A percentile compares a stretch with the other conserved stretches of the same genome.
Conservation (phyloP, 768 basidiomycete species). For the Leccinellum luteum region DNA sequence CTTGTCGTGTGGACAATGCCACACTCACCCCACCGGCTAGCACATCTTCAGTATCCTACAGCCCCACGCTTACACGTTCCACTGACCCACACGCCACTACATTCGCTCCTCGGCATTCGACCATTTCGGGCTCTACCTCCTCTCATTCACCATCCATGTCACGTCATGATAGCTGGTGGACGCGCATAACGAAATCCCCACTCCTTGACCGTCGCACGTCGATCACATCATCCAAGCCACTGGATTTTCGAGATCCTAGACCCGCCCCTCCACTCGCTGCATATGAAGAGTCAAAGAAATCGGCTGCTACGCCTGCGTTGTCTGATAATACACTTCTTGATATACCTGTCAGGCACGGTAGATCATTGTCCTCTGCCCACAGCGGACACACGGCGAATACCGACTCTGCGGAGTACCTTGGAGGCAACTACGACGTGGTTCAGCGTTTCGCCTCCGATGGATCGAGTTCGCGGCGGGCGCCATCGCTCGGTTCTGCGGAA, state of each 20-base stretch:
- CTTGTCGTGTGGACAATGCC: conserved; percentile 27
- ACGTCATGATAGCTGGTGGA: conserved; percentile 77
- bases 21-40: conserved; percentile 12
- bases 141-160: conserved; percentile 49
- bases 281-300: conserved; percentile 47
- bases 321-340: conserved; percentile 14
- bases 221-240: conserved; percentile 33
- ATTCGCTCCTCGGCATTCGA: conserved; percentile 36
- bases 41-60: conserved; percentile 20
- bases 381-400: conserved; percentile 65
- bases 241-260: conserved; percentile 77
- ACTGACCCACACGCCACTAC: conserved; percentile 29
- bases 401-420: conserved; percentile 63
- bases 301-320: conserved; percentile 7
- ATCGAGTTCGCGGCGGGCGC: conserved; percentile 23
- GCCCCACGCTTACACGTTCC: conserved; percentile 21
- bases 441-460: conserved; percentile 43
- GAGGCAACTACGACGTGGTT: conserved; percentile 66
- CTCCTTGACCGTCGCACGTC: conserved; percentile 58
- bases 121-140: conserved; percentile 41
- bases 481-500: conserved; percentile 26
- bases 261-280: conserved; percentile 65
- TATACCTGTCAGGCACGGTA: conserved; percentile 26
- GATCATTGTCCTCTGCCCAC: conserved; percentile 46
- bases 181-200: conserved; percentile 63